phyloP scores from a whole-genome alignment of 208 protist species.

The Acanthamoeba royreba region DNA sequence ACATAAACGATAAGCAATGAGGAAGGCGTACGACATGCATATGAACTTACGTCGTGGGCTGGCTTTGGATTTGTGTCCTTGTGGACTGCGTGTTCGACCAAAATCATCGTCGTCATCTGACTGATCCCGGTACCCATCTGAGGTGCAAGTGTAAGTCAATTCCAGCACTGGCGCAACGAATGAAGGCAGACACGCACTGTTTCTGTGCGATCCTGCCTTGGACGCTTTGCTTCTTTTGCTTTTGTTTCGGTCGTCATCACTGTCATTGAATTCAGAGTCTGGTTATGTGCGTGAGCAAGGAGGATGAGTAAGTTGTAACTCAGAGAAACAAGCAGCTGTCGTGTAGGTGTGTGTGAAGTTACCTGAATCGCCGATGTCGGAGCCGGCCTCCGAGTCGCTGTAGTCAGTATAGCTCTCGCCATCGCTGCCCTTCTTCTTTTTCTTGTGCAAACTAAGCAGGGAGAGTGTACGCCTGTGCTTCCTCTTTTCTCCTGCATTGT shows the following conservation, averaged over 20 bases:
- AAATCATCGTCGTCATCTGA: no score
- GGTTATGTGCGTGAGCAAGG: neutral
- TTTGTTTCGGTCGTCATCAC: neutral
- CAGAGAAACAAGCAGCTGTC: no score
- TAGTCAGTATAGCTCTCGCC: neutral
- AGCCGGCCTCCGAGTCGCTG: neutral
- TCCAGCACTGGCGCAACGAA: no score
- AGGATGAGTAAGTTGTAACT: neutral
- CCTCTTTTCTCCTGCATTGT: neutral
- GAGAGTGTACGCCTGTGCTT: neutral
- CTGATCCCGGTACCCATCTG: no score
- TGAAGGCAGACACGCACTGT: neutral
- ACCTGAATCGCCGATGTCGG: neutral
- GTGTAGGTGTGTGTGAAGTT: no score
- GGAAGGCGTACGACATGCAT: neutral
- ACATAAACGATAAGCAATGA: neutral
- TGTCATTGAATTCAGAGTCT: neutral
- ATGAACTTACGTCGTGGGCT: no score
- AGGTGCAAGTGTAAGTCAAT: no score
- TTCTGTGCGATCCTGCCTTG: neutral
- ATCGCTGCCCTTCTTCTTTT: neutral
- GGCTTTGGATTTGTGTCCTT: no score
- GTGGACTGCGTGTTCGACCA: no score
- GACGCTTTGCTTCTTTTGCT: neutral
- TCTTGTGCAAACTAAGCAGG: neutral